Percentiles rank a stretch among this genome's conserved stretches.
Conservation (phyloP, 495 filamentous ascomycete species). For the Letharia columbiana region DNA sequence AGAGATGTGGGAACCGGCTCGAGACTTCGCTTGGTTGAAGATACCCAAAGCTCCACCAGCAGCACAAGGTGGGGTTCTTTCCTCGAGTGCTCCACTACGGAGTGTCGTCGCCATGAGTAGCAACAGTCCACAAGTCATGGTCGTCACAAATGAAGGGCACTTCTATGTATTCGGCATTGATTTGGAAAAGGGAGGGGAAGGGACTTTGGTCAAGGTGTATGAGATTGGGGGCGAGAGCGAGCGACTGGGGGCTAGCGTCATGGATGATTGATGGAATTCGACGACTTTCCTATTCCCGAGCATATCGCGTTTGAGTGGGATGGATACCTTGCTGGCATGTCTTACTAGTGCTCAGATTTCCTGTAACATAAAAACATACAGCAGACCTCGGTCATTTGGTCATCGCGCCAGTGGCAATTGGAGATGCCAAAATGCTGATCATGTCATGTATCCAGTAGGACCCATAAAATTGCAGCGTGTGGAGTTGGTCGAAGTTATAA, state of each 20-base stretch:
- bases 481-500: not conserved
- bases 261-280: slow-evolving; percentile 10
- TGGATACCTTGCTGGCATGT: not conserved
- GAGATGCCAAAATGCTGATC: not conserved
- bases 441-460: not conserved
- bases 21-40: slow-evolving; percentile 95
- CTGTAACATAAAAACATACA: not conserved
- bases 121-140: slow-evolving; percentile 90
- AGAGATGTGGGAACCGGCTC: slow-evolving; percentile 92
- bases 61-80: slow-evolving; percentile 30
- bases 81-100: slow-evolving; percentile 43
- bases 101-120: slow-evolving; percentile 95
- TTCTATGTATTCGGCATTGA: slow-evolving; percentile 95
- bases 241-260: slow-evolving; percentile 21
- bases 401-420: not conserved
- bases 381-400: not conserved
- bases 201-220: slow-evolving; percentile 79
- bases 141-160: slow-evolving; percentile 88
- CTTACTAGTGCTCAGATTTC: not conserved
- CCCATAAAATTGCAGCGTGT: not conserved
- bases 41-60: slow-evolving; percentile 56
- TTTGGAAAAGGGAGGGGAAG: slow-evolving; percentile 92
- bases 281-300: not conserved
- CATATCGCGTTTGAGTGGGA: slow-evolving; percentile 4
- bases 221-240: slow-evolving; percentile 26